Percentiles rank a stretch among this genome's conserved stretches.
phyloP scores from a whole-genome alignment of 345 rosid genomes.

The Hypericum androsaemum region DNA sequence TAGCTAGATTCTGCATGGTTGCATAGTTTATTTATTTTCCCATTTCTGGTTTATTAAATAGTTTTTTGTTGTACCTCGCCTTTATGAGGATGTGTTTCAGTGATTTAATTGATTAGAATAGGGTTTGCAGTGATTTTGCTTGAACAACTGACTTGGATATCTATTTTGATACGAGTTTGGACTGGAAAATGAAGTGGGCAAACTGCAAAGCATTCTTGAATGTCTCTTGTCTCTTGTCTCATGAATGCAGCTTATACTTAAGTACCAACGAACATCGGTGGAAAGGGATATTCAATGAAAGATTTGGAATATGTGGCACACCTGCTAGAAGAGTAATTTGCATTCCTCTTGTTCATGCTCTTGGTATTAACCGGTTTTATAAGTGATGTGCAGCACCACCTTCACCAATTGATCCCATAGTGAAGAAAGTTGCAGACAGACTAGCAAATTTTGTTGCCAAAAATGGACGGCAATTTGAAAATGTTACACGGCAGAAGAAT shows the following conservation, averaged over 20 bases:
- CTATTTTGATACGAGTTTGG: constrained; percentile 27
- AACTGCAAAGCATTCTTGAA: constrained; percentile 69
- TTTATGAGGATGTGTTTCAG: too few species aligned
- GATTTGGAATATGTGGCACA: constrained; percentile 82
- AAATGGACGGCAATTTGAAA: constrained; percentile 91
- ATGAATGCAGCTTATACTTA: constrained; percentile 95
- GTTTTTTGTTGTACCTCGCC: too few species aligned
- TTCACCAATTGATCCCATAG: constrained; percentile 77
- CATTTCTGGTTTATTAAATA: too few species aligned
- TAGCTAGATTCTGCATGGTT: too few species aligned
- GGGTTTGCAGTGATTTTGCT: background rate
- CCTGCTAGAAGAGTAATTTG: constrained; percentile 96
- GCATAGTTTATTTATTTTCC: too few species aligned
- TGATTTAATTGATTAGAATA: background rate
- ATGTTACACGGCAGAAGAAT: constrained; percentile 82
- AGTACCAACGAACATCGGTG: constrained; percentile 76
- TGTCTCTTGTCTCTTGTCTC: constrained; percentile 67
- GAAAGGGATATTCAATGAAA: constrained; percentile 89
- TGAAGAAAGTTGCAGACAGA: constrained; percentile 96
- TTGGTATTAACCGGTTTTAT: constrained; percentile 98
- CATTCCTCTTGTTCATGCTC: constrained; percentile 94
- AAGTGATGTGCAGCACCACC: constrained; percentile 99
- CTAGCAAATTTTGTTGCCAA: constrained; percentile 97
- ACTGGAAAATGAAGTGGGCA: constrained; percentile 34
- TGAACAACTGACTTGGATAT: constrained; percentile 1